Conservation (phyloP, 768 basidiomycete species). For the Trametes cingulata region DNA sequence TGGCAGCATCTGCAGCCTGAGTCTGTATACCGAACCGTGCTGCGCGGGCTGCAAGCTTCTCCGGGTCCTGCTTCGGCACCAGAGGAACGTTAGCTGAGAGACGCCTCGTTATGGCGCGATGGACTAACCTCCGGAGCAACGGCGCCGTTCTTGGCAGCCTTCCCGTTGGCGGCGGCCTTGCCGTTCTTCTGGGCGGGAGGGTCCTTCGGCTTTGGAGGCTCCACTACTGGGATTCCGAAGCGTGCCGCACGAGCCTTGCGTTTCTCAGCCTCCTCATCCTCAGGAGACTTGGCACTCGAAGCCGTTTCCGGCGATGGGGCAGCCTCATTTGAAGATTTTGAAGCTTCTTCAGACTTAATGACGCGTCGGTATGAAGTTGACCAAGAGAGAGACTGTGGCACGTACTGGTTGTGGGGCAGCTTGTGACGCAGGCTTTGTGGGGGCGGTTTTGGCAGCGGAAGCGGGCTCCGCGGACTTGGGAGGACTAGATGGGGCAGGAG, state of each 20-base stretch:
- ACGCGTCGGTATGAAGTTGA: background rate
- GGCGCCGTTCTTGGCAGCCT: conserved; percentile 4
- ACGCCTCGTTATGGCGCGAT: background rate
- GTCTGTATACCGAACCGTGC: conserved; percentile 51
- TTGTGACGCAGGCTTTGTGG: conserved; percentile 13
- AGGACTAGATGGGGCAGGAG: conserved; percentile 15
- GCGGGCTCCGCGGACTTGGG: conserved; percentile 30
- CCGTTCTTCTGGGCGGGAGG: conserved; percentile 27
- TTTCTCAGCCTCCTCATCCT: conserved; percentile 55
- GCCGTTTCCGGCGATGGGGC: background rate
- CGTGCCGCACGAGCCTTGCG: conserved; percentile 64
- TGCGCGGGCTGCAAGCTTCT: conserved; percentile 53
- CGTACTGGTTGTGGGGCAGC: conserved; percentile 17
- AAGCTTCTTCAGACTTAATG: background rate
- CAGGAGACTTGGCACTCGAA: conserved; percentile 18
- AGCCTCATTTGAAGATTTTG: background rate
- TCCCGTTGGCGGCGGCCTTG: conserved; percentile 10
- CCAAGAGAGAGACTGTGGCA: background rate
- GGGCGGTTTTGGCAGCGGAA: conserved; percentile 7
- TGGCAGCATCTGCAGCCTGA: background rate
- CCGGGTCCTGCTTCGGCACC: conserved; percentile 40
- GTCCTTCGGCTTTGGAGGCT: conserved; percentile 32
- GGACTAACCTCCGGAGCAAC: conserved; percentile 17
- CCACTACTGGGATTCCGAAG: conserved; percentile 68
- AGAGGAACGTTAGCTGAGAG: background rate